Conservation (phyloP, 768 basidiomycete species). For the Trametes cingulata region DNA sequence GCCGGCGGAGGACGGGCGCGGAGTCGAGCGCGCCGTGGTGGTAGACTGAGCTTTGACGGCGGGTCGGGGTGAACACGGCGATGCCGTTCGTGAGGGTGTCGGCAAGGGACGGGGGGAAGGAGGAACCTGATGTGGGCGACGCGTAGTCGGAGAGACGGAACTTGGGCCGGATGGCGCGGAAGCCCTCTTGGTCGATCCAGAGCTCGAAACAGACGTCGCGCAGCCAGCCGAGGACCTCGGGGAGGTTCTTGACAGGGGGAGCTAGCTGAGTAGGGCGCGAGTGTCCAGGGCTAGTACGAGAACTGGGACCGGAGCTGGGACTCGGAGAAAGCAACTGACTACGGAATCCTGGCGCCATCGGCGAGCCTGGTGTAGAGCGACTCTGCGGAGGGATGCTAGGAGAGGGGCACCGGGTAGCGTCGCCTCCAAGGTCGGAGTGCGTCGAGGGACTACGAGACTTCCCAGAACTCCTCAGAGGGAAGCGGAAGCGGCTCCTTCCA, state of each 20-base stretch:
- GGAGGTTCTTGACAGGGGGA: conserved; percentile 26
- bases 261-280: neutral
- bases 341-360: neutral
- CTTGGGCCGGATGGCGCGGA: conserved; percentile 58
- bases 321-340: neutral
- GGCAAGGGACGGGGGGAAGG: conserved; percentile 18
- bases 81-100: conserved; percentile 45
- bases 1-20: conserved; percentile 66
- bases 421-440: neutral
- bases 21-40: conserved; percentile 64
- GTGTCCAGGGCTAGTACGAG: neutral
- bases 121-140: conserved; percentile 25
- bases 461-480: neutral
- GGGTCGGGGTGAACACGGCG: conserved; percentile 65
- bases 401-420: neutral
- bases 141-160: conserved; percentile 61
- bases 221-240: conserved; percentile 52
- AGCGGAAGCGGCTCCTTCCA: conserved; percentile 3
- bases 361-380: neutral
- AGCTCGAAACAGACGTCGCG: conserved; percentile 56
- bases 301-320: neutral
- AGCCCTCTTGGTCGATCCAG: conserved; percentile 84
- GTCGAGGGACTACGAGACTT: conserved; percentile 1
- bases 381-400: neutral
- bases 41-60: conserved; percentile 61